Base-by-base conservation (phyloP, 768 basidiomycete genomes). In the Boletus speciosus region DNA sequence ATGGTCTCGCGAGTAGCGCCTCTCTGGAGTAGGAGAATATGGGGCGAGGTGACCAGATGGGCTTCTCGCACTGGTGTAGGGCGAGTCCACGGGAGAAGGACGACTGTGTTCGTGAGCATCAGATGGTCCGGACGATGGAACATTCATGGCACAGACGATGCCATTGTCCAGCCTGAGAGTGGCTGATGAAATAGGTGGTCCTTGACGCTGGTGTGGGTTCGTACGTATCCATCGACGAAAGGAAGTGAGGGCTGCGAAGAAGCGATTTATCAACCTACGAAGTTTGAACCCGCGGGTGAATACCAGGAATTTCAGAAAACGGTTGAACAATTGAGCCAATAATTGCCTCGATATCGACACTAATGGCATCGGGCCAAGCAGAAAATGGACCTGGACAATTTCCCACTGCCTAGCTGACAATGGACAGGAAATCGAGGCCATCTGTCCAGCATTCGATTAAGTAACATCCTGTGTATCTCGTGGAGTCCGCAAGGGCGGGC, bases 31-130 rank as follows among this genome's bases (percentile, higher is more conserved):
- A 5, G 52, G 66, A 19, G 64, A 45, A 39, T 41, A 44, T 6
- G 64, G 64, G 3, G 38, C 4, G 15, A 68, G 58, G 25, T 66
- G 65, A 16, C 58, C 64, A 34, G 64, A 66, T 7, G 47, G 47
- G 10, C 63, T 62, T 36, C 55, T 59, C 21, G 38, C 27, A 41
- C 9, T 51, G 27, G 35, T 42, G n/a, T 59, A 64, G 14, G 57
- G 54, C 21, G 32, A 37, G 27, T 64, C 66, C 5, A 41, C 38
- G 0, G 55, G 52, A 29, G 66, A 65, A 32, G 36, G 45, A 9
- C 34, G 50, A 37, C 31, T 21, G 37, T 19, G 40, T 32, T 48
- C 60, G 4, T 46, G 23, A 27, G 14, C 31, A 25, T 53, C 45
- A 27, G 56, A 48, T 5, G 31, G 44, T 25, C 36, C 52, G 1